Conservation (phyloP, 495 filamentous ascomycete species). For the Penicillium macrosclerotiorum region DNA sequence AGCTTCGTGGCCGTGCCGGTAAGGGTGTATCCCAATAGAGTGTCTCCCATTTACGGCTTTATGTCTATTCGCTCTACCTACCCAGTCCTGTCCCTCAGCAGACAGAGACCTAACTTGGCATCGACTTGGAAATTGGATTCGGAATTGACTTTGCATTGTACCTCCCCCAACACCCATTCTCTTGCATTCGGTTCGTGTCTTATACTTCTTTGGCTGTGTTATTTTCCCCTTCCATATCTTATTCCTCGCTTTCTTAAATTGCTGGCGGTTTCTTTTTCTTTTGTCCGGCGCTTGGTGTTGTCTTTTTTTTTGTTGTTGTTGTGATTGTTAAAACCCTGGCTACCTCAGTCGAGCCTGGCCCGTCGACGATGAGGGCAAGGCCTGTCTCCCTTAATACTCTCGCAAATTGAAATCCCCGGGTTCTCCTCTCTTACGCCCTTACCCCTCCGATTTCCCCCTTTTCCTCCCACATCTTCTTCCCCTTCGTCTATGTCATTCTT, state of each 20-base stretch:
- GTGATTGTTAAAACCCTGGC: no score
- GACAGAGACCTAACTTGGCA: neutral
- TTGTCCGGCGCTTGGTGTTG: constrained; percentile 21
- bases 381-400: no score
- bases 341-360: no score
- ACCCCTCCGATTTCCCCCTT: no score
- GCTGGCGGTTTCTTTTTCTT: constrained; percentile 24
- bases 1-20: constrained; percentile 22
- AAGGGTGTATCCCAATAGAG: constrained; percentile 16
- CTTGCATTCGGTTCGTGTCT: constrained; percentile 29
- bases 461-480: no score
- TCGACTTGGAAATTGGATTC: neutral
- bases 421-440: no score
- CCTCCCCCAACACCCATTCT: constrained; percentile 1
- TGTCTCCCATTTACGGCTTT: neutral
- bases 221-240: neutral
- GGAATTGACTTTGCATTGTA: constrained; percentile 10
- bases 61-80: neutral
- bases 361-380: no score
- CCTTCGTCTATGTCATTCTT: no score
- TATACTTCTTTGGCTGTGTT: constrained; percentile 18
- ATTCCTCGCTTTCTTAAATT: constrained; percentile 16
- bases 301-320: neutral
- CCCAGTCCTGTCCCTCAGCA: no score
- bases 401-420: no score